Conservation (phyloP, 176 grass and related monocot species). For the Rhynchospora tenuis region DNA sequence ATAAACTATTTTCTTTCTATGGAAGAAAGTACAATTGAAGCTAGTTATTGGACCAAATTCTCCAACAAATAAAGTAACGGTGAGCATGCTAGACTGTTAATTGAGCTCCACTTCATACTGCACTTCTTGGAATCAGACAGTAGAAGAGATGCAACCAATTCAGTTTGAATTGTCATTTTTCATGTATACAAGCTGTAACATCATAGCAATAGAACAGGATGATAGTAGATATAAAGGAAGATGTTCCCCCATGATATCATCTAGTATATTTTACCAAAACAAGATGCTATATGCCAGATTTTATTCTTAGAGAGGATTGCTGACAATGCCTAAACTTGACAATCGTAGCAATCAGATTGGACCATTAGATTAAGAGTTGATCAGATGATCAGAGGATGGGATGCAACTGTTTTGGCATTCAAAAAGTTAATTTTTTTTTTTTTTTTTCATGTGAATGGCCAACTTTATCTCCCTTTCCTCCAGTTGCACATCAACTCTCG, state of each 20-base stretch:
- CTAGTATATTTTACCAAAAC: neutral
- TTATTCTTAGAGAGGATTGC: neutral
- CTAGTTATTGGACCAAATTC: slow-evolving; percentile 4
- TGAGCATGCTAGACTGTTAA: neutral
- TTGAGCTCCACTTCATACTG: neutral
- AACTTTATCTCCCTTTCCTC: neutral
- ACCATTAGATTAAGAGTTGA: neutral
- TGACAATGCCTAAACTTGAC: neutral
- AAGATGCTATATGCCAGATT: neutral
- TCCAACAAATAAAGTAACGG: neutral
- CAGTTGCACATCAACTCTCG: too few species aligned
- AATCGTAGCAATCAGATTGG: neutral
- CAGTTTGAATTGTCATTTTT: neutral
- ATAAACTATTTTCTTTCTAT: neutral
- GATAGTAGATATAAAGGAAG: neutral
- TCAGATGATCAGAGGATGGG: neutral
- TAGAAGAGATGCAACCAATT: neutral
- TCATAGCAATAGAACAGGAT: neutral
- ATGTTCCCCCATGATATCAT: neutral
- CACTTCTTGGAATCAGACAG: neutral
- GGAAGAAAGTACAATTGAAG: neutral
- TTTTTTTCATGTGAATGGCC: neutral
- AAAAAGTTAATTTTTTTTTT: neutral
- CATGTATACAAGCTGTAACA: neutral
- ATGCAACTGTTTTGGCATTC: neutral